phyloP scores from a whole-genome alignment of 2,329 filamentous ascomycete species.

The Talaromyces sp. region DNA sequence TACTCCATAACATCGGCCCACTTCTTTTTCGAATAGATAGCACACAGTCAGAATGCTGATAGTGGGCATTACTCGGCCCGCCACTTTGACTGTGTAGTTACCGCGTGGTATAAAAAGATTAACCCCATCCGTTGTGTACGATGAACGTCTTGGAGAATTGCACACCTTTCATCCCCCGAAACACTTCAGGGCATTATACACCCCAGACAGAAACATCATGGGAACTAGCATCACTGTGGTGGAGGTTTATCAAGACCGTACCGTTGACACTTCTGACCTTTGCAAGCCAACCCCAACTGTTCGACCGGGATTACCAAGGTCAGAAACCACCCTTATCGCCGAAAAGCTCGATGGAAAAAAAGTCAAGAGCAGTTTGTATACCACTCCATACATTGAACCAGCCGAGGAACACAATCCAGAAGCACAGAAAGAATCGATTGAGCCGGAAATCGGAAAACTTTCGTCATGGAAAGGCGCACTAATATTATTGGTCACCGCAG shows the following conservation, averaged over 20 bases:
- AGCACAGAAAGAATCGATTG: neutral
- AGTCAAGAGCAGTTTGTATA: neutral
- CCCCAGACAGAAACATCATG: neutral
- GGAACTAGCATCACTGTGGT: neutral
- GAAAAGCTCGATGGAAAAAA: neutral
- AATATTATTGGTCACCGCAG: neutral
- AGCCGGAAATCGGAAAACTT: neutral
- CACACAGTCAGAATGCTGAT: neutral
- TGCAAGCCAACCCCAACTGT: neutral
- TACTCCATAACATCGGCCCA: neutral
- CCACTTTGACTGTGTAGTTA: neutral
- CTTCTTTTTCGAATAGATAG: neutral
- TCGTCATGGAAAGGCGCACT: neutral
- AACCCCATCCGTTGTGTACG: neutral
- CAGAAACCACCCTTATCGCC: neutral
- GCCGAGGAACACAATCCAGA: neutral
- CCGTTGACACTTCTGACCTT: neutral
- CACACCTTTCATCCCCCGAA: neutral
- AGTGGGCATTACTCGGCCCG: neutral
- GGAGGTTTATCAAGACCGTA: neutral
- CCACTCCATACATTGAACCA: neutral
- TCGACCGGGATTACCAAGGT: neutral
- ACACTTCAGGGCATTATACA: neutral
- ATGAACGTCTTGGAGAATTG: neutral
- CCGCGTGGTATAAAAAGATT: neutral